These are phyloP conservation scores for Mallotus repandus DNA, from an alignment of 441 rosid genomes.

Conservation along the genomic window DNA sequence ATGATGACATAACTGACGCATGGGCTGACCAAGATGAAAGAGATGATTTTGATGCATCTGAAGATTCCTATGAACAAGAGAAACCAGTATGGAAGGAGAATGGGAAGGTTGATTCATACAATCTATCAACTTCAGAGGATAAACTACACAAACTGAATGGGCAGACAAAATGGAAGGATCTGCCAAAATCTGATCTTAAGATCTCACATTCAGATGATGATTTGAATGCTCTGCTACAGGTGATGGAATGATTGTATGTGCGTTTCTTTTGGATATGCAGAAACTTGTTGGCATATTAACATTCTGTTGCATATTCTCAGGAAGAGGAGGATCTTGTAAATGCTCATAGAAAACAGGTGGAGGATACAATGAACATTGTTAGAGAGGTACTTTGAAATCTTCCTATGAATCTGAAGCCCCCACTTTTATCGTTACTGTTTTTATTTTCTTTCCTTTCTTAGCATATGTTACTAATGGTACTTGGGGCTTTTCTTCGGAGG, in stretches of 20 bases:
- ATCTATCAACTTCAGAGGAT: conserved; percentile 43
- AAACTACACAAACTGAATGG: conserved; percentile 52
- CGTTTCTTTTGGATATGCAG: not conserved
- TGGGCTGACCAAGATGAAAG: conserved; percentile 75
- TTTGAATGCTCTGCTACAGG: conserved; percentile 59
- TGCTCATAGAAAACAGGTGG: conserved; percentile 66
- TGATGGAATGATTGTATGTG: conserved; percentile 15
- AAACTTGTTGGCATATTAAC: not conserved
- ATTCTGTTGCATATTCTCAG: conserved; percentile 31
- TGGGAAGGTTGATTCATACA: conserved; percentile 57
- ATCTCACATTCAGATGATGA: conserved; percentile 50
- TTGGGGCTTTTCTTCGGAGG: not conserved
- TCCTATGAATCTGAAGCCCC: not conserved
- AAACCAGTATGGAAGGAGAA: conserved; percentile 69
- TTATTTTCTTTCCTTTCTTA: not conserved
- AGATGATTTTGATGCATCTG: conserved; percentile 72
- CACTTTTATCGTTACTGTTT: too few species aligned
- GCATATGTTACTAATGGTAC: not conserved
- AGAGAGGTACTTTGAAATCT: conserved; percentile 40
- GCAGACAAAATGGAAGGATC: conserved; percentile 53
- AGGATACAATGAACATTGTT: conserved; percentile 65
- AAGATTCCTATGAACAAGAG: conserved; percentile 67
- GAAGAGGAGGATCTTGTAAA: conserved; percentile 69
- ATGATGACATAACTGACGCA: conserved; percentile 63
- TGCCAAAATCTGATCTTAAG: conserved; percentile 47